These are phyloP conservation scores for Albugo laibachii DNA, from an alignment of 352 stramenopile species.

Conservation along the genomic window DNA sequence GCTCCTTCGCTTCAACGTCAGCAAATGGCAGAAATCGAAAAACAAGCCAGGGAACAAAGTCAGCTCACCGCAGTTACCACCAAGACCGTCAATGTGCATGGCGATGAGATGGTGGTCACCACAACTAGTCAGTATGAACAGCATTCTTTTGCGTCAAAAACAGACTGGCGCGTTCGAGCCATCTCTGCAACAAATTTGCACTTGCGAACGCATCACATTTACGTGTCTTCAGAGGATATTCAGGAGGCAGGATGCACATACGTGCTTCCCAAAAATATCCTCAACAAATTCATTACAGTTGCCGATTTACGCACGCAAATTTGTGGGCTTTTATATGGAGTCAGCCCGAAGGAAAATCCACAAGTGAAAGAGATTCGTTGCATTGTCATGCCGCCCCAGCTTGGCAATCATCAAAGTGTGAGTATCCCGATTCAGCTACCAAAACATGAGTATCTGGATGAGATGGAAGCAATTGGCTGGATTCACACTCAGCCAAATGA, in stretches of 20 bases:
- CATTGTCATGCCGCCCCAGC: constrained; percentile 98
- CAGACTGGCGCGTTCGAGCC: constrained; percentile 97
- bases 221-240: constrained; percentile 97
- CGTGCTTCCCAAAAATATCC: constrained; percentile 98
- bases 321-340: constrained; percentile 96
- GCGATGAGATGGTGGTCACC: constrained; percentile 98
- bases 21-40: constrained; percentile 99
- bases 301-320: constrained; percentile 95
- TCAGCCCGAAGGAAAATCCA: constrained; percentile 95
- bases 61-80: constrained; percentile 97
- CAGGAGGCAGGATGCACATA: constrained; percentile 97
- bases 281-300: constrained; percentile 99
- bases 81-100: constrained; percentile 98
- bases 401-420: constrained; percentile 95
- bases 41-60: constrained; percentile 94
- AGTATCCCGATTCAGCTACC: constrained; percentile 94
- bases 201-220: constrained; percentile 98
- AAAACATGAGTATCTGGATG: constrained; percentile 92
- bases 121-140: constrained; percentile 99
- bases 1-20: constrained; percentile 97
- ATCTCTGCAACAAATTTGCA: constrained; percentile 98
- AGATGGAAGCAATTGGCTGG: constrained; percentile 96
- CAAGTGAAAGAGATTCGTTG: constrained; percentile 98
- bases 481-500: constrained; percentile 99
- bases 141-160: constrained; percentile 98